phyloP scores from a whole-genome alignment of 345 rosid species.

The Gossypium stocksii region DNA sequence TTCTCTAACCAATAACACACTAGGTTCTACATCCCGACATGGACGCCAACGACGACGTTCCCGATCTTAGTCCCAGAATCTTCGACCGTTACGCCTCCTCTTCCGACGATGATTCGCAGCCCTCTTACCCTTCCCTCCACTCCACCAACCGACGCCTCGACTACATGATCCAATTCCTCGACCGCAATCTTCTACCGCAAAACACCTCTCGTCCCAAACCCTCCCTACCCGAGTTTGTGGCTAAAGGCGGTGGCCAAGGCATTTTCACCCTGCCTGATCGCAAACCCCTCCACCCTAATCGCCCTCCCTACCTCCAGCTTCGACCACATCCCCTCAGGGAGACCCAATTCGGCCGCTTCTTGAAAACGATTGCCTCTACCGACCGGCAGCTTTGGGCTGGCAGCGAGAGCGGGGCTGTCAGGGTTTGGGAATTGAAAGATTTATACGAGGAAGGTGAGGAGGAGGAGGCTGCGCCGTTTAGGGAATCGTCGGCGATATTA shows the following conservation, averaged over 20 bases:
- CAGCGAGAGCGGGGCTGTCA: conserved; percentile 63
- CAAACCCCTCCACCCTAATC: conserved; percentile 67
- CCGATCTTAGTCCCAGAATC: conserved; percentile 38
- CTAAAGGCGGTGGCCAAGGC: conserved; percentile 46
- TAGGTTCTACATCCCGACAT: conserved; percentile 1
- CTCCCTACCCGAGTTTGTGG: conserved; percentile 56
- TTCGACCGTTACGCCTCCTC: conserved; percentile 60
- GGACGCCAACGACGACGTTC: conserved; percentile 14
- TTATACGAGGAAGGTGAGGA: conserved; percentile 48
- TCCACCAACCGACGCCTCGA: conserved; percentile 74
- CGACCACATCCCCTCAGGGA: conserved; percentile 88
- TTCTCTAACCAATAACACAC: not conserved
- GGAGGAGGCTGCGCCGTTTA: conserved; percentile 74
- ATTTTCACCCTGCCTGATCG: conserved; percentile 66
- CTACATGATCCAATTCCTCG: conserved; percentile 84
- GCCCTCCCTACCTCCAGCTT: conserved; percentile 76
- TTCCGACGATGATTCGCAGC: conserved; percentile 38
- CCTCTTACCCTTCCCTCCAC: conserved; percentile 42
- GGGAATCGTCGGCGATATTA: conserved; percentile 32
- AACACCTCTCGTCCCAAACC: conserved; percentile 14
- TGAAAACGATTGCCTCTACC: conserved; percentile 66
- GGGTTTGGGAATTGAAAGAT: conserved; percentile 68
- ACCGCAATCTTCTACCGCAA: conserved; percentile 53
- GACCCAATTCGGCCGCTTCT: conserved; percentile 62
- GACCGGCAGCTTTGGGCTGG: conserved; percentile 78